These are phyloP conservation scores for Boletus sp. DNA, from an alignment of 768 basidiomycete species.

Conservation along the genomic window DNA sequence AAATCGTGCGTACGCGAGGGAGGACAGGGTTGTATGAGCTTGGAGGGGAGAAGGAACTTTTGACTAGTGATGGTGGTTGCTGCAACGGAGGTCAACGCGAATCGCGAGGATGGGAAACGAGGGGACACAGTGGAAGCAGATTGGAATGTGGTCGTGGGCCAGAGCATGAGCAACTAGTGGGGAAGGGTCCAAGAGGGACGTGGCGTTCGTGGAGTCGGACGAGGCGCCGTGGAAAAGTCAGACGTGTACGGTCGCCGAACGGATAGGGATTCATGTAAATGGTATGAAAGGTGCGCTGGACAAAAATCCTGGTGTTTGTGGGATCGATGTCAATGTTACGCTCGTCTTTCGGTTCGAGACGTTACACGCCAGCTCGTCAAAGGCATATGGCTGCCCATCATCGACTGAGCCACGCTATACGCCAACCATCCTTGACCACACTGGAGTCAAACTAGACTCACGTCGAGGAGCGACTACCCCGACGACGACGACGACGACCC, in stretches of 20 bases:
- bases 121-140: not conserved
- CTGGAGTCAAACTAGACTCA: not conserved
- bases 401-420: slow-evolving; percentile 3
- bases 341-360: too few relatives aligned
- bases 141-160: not conserved
- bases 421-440: not conserved
- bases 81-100: slow-evolving; percentile 6
- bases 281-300: too few relatives aligned
- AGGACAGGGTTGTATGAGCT: too few relatives aligned
- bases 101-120: not conserved
- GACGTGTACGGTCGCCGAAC: not conserved
- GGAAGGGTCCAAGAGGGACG: not conserved
- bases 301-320: not conserved
- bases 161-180: slow-evolving; percentile 4
- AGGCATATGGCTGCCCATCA: not conserved
- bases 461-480: slow-evolving; percentile 6
- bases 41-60: too few relatives aligned
- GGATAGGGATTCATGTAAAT: too few relatives aligned
- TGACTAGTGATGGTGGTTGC: slow-evolving; percentile 1
- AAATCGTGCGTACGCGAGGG: too few relatives aligned
- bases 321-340: too few relatives aligned
- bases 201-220: slow-evolving; percentile 22
- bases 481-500: slow-evolving; percentile 20
- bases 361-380: not conserved
- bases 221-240: slow-evolving; percentile 23